Base-by-base conservation (phyloP, 2,329 filamentous ascomycete species). In the Thielaviopsis populi region DNA sequence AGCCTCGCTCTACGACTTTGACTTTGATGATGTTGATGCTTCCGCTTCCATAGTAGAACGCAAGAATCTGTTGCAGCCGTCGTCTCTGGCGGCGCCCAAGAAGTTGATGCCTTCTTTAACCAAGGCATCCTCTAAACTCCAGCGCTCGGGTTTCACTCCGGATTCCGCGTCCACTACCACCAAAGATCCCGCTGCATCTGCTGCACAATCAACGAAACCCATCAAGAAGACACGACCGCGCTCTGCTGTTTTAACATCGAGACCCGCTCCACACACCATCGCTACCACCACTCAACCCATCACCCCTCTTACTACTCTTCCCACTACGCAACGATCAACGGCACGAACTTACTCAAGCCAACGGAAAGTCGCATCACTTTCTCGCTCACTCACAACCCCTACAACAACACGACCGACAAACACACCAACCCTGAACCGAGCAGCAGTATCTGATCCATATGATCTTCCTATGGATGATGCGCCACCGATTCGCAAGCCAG, bases 141-240 rank as follows among this genome's bases (percentile, higher is more conserved):
- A 62, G 24, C 60, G 41, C 30, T 27, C 58, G 2, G 3, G 24
- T 50, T 10, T 27, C 17, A 30, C 24, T 24, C n/a, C 33, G 24
- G 27, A 27, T 41, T 13, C 56, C 46, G 59, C 50, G 59, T 13
- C 42, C 67, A 61, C 67, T 62, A 68, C 68, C 53, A 66, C 66
- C 62, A 67, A 64, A 19, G 67, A 68, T 41, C 56, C 70, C 43
- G 58, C 70, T 42, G 58, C 69, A n/a, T 66, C 69, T 43, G 67
- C 69, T 27, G 50, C 66, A 50, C 66, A 66, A 62, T 11, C 59
- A 3, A 24, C 65, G 17, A 63, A 63, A 46, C 50, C 65, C 33
- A 42, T 40, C 0, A 63, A 63, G 15, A 66, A 66, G 58, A 30
- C 61, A 50, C 61, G 65, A 24, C 62, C 61, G 50, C 61, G 62